A percentile compares a stretch with the other conserved stretches of the same genome.
Evolutionary conservation across 805 yeast species (phyloP).

Genomic region (Metschnikowia drakensbergensis): DNA sequence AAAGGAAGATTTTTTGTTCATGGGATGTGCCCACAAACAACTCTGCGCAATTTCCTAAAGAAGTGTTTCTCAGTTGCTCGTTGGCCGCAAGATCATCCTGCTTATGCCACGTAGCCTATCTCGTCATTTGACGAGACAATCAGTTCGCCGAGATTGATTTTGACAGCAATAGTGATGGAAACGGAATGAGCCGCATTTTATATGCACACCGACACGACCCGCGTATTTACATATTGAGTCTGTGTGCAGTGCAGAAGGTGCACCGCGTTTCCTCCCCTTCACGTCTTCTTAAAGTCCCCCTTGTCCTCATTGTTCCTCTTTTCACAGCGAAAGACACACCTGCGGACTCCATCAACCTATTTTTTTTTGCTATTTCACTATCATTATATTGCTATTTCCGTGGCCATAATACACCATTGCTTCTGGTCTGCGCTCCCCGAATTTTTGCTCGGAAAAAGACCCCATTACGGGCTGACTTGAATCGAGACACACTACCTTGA

Average conservation of each 20-base stretch:
- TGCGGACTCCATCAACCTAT: background rate
- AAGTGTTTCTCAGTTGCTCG: too few species aligned
- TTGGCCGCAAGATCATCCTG: too few species aligned
- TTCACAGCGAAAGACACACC: background rate
- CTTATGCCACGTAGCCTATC: background rate
- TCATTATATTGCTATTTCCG: background rate
- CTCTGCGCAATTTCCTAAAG: too few species aligned
- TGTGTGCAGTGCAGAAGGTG: constrained; percentile 5
- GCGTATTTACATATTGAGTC: constrained; percentile 4
- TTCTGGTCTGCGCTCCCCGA: background rate
- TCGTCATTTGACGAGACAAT: background rate
- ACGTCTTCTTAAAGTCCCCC: constrained; percentile 8
- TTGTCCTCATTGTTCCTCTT: constrained; percentile 7
- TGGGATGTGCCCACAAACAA: too few species aligned
- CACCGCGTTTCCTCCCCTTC: constrained; percentile 14
- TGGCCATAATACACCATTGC: background rate
- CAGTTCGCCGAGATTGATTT: background rate
- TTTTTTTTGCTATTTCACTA: background rate
- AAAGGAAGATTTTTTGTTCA: too few species aligned
- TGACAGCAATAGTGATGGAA: constrained; percentile 1
- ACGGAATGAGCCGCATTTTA: background rate
- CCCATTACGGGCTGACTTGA: background rate
- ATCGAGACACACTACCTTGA: background rate
- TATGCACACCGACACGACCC: constrained; percentile 14
- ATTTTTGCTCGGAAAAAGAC: background rate